Conservation (phyloP, 2,329 filamentous ascomycete species). For the Neonectria sp. region DNA sequence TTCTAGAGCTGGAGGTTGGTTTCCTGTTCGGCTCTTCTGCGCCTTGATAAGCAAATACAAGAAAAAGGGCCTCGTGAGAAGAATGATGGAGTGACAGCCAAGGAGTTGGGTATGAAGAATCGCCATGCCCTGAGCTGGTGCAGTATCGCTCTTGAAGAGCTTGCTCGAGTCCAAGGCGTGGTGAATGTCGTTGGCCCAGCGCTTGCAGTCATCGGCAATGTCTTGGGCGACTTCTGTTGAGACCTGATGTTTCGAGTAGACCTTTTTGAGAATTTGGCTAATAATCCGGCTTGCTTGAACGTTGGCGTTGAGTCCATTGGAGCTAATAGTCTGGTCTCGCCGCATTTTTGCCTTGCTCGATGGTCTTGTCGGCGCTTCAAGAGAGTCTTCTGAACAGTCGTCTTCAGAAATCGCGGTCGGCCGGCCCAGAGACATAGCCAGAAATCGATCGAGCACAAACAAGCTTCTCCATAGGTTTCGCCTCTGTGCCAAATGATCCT, state of each 20-base stretch:
- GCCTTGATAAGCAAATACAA: slow-evolving; percentile 67
- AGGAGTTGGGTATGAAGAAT: slow-evolving; percentile 75
- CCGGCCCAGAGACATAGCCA: slow-evolving; percentile 74
- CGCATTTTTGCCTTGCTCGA: slow-evolving; percentile 17
- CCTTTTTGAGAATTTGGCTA: slow-evolving; percentile 69
- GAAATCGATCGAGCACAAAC: slow-evolving; percentile 75
- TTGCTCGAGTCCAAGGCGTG: slow-evolving; percentile 63
- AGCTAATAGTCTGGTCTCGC: slow-evolving; percentile 13
- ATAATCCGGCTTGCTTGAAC: slow-evolving; percentile 72
- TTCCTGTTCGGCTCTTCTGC: slow-evolving; percentile 33
- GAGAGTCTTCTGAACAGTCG: slow-evolving; percentile 69
- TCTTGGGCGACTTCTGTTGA: slow-evolving; percentile 71
- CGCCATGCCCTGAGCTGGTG: slow-evolving; percentile 64
- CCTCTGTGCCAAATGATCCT: slow-evolving; percentile 62
- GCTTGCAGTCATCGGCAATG: slow-evolving; percentile 59
- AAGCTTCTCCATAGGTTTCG: slow-evolving; percentile 76
- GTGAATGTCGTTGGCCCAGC: slow-evolving; percentile 53
- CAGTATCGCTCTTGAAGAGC: slow-evolving; percentile 18
- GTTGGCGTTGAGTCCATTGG: slow-evolving; percentile 65
- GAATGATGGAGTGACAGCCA: slow-evolving; percentile 73
- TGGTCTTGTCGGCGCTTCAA: slow-evolving; percentile 52
- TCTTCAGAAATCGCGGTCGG: slow-evolving; percentile 74
- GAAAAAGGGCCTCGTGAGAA: slow-evolving; percentile 77
- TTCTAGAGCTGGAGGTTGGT: not conserved
- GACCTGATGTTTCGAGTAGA: slow-evolving; percentile 73